Conservation (phyloP, 1,284 basidiomycete genomes). For the Naganishia sp. region DNA sequence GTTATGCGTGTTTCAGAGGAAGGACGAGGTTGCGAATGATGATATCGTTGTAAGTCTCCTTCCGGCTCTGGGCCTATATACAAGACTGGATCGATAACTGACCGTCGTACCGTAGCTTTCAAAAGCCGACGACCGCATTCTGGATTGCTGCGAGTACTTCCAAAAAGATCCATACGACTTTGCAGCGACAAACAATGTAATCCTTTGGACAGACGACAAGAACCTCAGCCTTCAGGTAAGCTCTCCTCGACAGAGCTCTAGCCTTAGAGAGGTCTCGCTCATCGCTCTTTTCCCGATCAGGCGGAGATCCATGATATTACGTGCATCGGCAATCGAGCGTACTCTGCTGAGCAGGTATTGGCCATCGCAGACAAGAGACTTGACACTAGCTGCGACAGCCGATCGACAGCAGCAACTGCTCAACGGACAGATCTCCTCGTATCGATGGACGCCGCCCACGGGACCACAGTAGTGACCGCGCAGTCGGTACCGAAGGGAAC, state of each 20-base stretch:
- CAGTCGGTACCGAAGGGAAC: background rate
- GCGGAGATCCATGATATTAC: slow-evolving; percentile 15
- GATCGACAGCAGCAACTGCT: no score
- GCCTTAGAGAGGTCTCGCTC: background rate
- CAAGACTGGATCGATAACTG: no score
- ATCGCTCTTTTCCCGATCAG: background rate
- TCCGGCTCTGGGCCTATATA: background rate
- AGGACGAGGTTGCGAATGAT: background rate
- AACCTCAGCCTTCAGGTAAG: slow-evolving; percentile 39
- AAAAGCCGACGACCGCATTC: slow-evolving; percentile 40
- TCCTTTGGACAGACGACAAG: slow-evolving; percentile 41
- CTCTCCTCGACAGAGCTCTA: background rate
- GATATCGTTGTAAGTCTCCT: slow-evolving; percentile 7
- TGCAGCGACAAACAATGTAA: slow-evolving; percentile 31
- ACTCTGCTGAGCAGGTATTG: slow-evolving; percentile 11
- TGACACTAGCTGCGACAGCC: no score
- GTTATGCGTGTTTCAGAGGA: background rate
- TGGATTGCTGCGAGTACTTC: slow-evolving; percentile 42
- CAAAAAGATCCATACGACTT: background rate
- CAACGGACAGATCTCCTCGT: no score
- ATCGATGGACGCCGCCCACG: no score
- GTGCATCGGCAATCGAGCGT: slow-evolving; percentile 9
- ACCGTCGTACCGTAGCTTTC: background rate
- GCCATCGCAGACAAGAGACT: no score
- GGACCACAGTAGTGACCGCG: no score